Conservation (phyloP, 495 filamentous ascomycete genomes). For the Aspergillus sparsus region DNA sequence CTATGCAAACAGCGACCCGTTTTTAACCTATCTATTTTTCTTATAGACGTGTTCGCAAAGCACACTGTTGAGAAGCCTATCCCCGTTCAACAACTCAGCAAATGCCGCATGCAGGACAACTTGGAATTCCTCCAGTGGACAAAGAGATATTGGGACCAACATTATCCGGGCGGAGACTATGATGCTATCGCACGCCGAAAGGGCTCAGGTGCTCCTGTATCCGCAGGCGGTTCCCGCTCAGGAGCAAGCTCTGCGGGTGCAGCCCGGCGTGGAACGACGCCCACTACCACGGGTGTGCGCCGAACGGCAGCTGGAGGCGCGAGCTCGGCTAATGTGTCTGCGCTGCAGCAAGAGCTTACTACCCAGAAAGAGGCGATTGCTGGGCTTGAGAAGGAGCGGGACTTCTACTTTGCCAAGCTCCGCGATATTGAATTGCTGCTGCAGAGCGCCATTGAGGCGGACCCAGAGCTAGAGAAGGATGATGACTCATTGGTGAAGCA, state of each 20-base stretch:
- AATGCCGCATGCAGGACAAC: conserved; percentile 99
- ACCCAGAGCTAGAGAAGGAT: conserved; percentile 89
- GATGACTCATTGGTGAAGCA: conserved; percentile 88
- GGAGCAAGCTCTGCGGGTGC: conserved; percentile 53
- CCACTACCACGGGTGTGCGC: conserved; percentile 61
- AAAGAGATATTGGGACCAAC: conserved; percentile 96
- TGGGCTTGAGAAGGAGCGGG: conserved; percentile 89
- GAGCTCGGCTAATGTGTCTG: conserved; percentile 59
- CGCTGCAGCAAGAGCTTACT: conserved; percentile 75
- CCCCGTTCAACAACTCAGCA: conserved; percentile 83
- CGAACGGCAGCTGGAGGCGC: conserved; percentile 51
- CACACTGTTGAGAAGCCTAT: conserved; percentile 85
- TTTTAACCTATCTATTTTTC: conserved; percentile 6
- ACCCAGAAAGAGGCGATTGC: conserved; percentile 82
- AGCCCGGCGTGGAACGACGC: conserved; percentile 71
- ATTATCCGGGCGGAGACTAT: conserved; percentile 95
- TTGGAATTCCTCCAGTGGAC: conserved; percentile 98
- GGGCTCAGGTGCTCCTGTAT: conserved; percentile 64
- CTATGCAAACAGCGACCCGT: conserved; percentile 2
- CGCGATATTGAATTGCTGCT: conserved; percentile 94
- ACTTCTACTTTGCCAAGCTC: conserved; percentile 99
- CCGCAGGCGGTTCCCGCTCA: conserved; percentile 42
- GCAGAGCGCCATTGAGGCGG: conserved; percentile 85
- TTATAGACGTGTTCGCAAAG: conserved; percentile 75
- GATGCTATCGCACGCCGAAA: conserved; percentile 85